Evolutionary conservation across 2,329 filamentous ascomycete species (phyloP).

Genomic region (Verticillium tricorpus): DNA sequence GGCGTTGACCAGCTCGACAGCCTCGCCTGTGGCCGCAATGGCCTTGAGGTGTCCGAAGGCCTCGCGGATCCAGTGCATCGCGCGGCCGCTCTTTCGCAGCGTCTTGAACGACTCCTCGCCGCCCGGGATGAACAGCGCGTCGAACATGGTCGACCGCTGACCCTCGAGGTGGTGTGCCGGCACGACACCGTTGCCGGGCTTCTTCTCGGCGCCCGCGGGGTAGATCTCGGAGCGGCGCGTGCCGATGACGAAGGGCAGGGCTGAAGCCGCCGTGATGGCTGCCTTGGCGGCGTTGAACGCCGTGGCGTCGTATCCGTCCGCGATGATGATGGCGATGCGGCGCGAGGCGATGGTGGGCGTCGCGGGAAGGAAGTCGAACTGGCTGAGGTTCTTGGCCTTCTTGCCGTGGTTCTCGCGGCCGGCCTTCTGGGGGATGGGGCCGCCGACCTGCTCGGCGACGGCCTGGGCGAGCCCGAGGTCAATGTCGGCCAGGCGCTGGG

Average conservation of each 20-base stretch:
- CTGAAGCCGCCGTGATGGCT: constrained; percentile 56
- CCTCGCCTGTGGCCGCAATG: constrained; percentile 72
- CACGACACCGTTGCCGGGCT: constrained; percentile 47
- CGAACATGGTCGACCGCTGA: constrained; percentile 76
- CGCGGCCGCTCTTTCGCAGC: constrained; percentile 65
- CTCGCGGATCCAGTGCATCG: constrained; percentile 72
- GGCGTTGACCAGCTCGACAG: constrained; percentile 54
- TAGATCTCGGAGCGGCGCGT: constrained; percentile 62
- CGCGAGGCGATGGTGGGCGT: constrained; percentile 66
- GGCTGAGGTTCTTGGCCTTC: constrained; percentile 63
- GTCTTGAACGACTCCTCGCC: constrained; percentile 59
- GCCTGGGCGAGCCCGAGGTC: constrained; percentile 64
- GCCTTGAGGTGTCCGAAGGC: constrained; percentile 79
- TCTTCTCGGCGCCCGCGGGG: constrained; percentile 53
- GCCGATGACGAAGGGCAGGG: constrained; percentile 69
- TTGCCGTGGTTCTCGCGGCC: constrained; percentile 59
- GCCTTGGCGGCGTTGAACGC: constrained; percentile 63
- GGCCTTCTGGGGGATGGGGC: constrained; percentile 48
- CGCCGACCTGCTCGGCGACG: constrained; percentile 68
- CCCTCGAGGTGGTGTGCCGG: constrained; percentile 79
- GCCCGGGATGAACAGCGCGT: constrained; percentile 72
- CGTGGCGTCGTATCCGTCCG: constrained; percentile 67
- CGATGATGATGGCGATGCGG: constrained; percentile 70
- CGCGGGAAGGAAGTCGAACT: constrained; percentile 60
- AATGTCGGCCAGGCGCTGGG: constrained; percentile 65